Base-by-base conservation (phyloP, 75 land plant species). In the Pinus tabuliformis region DNA sequence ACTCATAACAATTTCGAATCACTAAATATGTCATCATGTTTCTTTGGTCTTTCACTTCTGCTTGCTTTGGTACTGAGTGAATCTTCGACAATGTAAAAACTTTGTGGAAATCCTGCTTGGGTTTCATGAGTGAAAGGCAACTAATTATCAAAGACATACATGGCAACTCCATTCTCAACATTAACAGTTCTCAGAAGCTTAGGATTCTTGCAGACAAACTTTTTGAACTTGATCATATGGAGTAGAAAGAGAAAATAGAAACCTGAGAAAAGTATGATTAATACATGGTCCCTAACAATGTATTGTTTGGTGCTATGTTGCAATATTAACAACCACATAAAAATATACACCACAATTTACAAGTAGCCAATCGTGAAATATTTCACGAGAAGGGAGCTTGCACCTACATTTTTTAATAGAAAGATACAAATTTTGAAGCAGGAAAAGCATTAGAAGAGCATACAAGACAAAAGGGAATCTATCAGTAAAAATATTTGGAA, bases 401-500 rank as follows among this genome's bases (percentile, higher is more conserved):
- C 68, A 64, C 36, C 15, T 64, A 6, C 36, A n/a, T 68, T 68
- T 66, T 66, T 66, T 22, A 66, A 39, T 39, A 49, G 39, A 66
- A 36, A 66, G 70, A 30, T 39, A 66, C 21, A 6, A 66, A 3
- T 66, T 6, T 66, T 66, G 39, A 39, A 66, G 21, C 70, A 76
- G 56, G 70, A 49, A 73, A 8, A 16, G 12, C 17, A 76, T 61
- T 22, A 61, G 9, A n/a, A 49, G 65, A 20, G 33, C 33, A 11
- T 15, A 33, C 20, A 26, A 33, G 54, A 75, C 21, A 73, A 72
- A 72, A 58, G 11, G 42, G 16, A 59, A 73, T 33, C 36, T 24
- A 52, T 78, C 73, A 71, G 14, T 37, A 78, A 39, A 68, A 68
- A 20, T 7, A 65, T 42, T 66, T n/a, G 7, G 16, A 66, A 17